Base-by-base conservation (phyloP, 2,329 filamentous ascomycete genomes). In the Juglanconis sp. region DNA sequence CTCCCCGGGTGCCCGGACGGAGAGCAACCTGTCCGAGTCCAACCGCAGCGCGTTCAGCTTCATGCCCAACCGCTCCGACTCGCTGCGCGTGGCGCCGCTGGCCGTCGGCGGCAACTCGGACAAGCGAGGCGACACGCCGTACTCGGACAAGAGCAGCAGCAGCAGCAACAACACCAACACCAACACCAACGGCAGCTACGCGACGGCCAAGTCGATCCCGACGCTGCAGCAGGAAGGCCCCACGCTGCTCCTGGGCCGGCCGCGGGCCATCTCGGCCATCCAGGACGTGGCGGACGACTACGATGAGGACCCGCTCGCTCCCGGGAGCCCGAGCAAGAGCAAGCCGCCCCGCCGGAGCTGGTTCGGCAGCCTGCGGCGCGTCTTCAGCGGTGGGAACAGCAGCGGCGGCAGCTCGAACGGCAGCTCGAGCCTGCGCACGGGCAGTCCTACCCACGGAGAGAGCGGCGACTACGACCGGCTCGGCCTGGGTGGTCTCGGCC, bases 351-450 rank as follows among this genome's bases (percentile, higher is more conserved):
- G 80, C 4, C 76, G 81, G n/a, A 82, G 82, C 31, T 91, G 88
- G 86, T 76, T 92, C 10, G 88, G 88, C 30, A 90, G 85, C 52
- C 72, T 92, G 24, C 80, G 84, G 17, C 81, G 87, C 42, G 87
- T 87, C 10, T 84, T 91, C 54, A 80, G 74, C 46, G 81, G 81
- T 5, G 71, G 74, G 51, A 71, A 73, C 58, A 47, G 60, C 72
- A 65, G 67, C 68, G 66, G 67, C 66, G 52, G 71, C 65, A 56
- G 66, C 68, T 48, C 64, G 64, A 53, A 64, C 3, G 49, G 50
- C 40, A 57, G 67, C 9, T 55, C 57, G 6, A 59, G 62, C 60
- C 10, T 13, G 5, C 62, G 64, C 8, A 63, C 57, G 24, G 65
- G 65, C 9, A 71, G 69, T 57, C 69, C 67, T 5, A 66, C 69